Evolutionary conservation across 495 filamentous ascomycete species (phyloP), one percentile per base, ranked within the genome.

Genomic region (Apiosordaria backusii): DNA sequence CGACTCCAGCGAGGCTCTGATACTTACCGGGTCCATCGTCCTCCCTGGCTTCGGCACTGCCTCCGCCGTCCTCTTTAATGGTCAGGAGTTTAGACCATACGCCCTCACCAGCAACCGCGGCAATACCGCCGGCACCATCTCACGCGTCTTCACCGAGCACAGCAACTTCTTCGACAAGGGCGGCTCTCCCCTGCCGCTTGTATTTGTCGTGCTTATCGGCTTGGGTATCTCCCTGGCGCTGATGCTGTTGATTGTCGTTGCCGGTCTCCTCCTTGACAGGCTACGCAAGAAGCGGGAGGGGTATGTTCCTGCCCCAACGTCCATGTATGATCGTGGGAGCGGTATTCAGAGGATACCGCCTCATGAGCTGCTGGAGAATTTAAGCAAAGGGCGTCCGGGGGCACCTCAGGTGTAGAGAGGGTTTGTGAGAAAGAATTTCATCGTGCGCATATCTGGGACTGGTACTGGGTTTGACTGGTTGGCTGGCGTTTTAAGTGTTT

Each of bases 141-240:
- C 90, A 10, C 86, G 84, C 65, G 75, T 97, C 60, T 93, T 98
- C 72, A 89, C 91, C 15, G 82, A 92, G 76, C 87, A 89, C 23
- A 74, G 87, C 61, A 87, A 89, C 69, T 87, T 86, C 65, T 93
- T 93, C 75, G 69, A 70, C 67, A 63, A 70, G 67, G 63, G 61
- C 50, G 65, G 70, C 65, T 71, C 75, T 63, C 62, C 72, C 84
- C 85, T 95, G 67, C 90, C 92, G 10, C 83, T 90, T 65, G 96
- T 92, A 45, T 93, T 96, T 68, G 85, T 97, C 29, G 90, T 97
- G 18, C 84, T 99, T 29, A 93, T 99, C 57, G 89, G 88, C n/a
- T 89, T 99, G 63, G 96, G 90, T 57, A 91, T 95, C 67, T 88
- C 95, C 0, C 86, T 98, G 7, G 93, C 83, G 58, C 85, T 93